These are phyloP conservation scores for Lactarius psammicola DNA, from an alignment of 768 basidiomycete species.

Conservation along the genomic window DNA sequence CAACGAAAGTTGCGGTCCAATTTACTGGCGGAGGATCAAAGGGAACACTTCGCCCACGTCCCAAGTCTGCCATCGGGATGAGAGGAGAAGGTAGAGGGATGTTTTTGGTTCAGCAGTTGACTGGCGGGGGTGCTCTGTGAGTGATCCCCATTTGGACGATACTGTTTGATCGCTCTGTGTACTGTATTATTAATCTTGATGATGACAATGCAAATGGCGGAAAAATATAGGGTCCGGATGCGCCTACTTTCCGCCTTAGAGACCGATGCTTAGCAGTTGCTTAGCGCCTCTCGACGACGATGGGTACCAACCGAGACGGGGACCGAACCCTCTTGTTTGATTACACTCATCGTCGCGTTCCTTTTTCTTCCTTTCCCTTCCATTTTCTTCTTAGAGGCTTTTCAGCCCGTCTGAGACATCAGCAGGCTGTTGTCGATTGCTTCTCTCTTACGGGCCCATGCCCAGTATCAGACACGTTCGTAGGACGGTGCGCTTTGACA, in stretches of 20 bases:
- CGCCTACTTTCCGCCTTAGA: slow-evolving; percentile 1
- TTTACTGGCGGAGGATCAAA: slow-evolving; percentile 37
- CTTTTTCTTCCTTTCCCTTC: background rate
- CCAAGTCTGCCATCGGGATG: slow-evolving; percentile 77
- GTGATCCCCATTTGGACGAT: background rate
- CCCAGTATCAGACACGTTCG: background rate
- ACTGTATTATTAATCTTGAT: slow-evolving; percentile 16
- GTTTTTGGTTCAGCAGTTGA: slow-evolving; percentile 78
- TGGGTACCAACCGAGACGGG: slow-evolving; percentile 3
- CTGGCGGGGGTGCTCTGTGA: slow-evolving; percentile 46
- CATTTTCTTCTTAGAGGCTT: slow-evolving; percentile 6
- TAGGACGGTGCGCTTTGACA: background rate
- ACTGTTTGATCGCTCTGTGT: background rate
- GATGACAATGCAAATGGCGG: background rate
- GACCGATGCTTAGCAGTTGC: slow-evolving; percentile 1
- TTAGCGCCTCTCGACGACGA: background rate
- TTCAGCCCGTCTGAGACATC: slow-evolving; percentile 15
- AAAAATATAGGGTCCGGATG: background rate
- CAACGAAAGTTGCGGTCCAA: slow-evolving; percentile 61
- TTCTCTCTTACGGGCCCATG: slow-evolving; percentile 12
- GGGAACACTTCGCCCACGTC: slow-evolving; percentile 48
- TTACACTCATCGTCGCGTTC: background rate
- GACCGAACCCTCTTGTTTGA: background rate
- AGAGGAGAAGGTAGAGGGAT: slow-evolving; percentile 72
- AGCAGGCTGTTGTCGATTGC: slow-evolving; percentile 20